Percentiles rank a stretch among this genome's conserved stretches.
Conservation (phyloP, 345 rosid genomes). For the Geranium brycei region DNA sequence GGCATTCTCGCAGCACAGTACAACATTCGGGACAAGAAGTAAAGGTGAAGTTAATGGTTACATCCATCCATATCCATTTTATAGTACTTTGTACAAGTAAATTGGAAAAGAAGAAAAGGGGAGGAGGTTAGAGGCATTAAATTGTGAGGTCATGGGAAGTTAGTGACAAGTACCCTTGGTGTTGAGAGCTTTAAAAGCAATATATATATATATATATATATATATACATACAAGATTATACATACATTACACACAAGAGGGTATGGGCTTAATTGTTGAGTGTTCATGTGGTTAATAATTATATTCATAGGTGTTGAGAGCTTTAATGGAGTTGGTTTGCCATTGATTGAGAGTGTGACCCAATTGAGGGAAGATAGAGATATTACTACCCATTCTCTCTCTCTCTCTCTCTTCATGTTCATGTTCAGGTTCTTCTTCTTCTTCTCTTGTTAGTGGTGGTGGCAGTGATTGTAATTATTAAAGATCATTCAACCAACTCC, state of each 20-base stretch:
- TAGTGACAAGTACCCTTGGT: too few species aligned
- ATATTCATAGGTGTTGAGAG: slow-evolving; percentile 1
- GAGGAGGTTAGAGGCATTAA: not conserved
- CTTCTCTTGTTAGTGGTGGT: slow-evolving; percentile 22
- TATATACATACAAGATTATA: too few species aligned
- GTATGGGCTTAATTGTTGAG: slow-evolving; percentile 7
- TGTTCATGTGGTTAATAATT: slow-evolving; percentile 1
- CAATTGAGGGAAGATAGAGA: slow-evolving; percentile 38
- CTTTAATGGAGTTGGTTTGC: slow-evolving; percentile 13
- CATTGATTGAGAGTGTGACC: slow-evolving; percentile 26
- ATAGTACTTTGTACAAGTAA: too few species aligned
- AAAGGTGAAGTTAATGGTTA: too few species aligned
- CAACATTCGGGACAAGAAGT: too few species aligned
- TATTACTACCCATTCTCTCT: slow-evolving; percentile 18
- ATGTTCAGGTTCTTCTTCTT: too few species aligned
- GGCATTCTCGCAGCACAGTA: too few species aligned
- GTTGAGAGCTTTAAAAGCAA: slow-evolving; percentile 38
- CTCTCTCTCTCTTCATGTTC: slow-evolving; percentile 30
- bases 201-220: not conserved
- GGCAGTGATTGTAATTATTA: not conserved
- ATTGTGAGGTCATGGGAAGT: not conserved
- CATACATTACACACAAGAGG: not conserved
- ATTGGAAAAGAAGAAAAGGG: not conserved
- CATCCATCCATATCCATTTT: too few species aligned
- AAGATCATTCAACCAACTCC: not conserved